Conservation (phyloP, 2,329 filamentous ascomycete species). For the Sordariomycetes sp. region DNA sequence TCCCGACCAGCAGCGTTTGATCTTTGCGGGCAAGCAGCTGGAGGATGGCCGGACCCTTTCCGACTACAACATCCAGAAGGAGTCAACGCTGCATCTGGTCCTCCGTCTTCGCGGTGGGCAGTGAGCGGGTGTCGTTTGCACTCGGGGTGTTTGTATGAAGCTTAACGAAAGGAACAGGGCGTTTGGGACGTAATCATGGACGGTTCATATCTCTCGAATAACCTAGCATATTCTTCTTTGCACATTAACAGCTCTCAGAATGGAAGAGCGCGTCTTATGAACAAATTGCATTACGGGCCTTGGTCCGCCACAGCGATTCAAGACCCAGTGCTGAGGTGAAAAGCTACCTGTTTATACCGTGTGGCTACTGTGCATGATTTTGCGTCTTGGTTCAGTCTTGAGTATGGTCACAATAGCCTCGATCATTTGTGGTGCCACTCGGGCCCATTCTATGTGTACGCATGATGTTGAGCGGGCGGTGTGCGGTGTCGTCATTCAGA, state of each 20-base stretch:
- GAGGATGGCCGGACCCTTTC: conserved; percentile 83
- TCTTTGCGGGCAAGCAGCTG: conserved; percentile 87
- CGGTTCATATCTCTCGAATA: neutral
- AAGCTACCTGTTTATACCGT: too few relatives aligned
- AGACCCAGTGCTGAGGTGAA: too few relatives aligned
- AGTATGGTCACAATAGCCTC: too few relatives aligned
- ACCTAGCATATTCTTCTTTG: neutral
- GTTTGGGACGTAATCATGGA: neutral
- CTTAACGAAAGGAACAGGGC: neutral
- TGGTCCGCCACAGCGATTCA: neutral
- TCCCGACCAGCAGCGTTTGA: conserved; percentile 85
- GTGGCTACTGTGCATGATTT: too few relatives aligned
- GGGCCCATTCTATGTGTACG: too few relatives aligned
- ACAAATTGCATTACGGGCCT: neutral
- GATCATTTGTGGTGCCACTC: too few relatives aligned
- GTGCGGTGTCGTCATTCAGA: too few relatives aligned
- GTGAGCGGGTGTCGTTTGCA: neutral
- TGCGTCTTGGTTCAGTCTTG: too few relatives aligned
- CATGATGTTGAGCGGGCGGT: too few relatives aligned
- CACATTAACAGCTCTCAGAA: neutral
- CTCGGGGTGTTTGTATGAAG: conserved; percentile 1
- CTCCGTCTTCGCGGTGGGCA: conserved; percentile 64
- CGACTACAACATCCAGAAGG: conserved; percentile 97
- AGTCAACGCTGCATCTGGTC: conserved; percentile 69
- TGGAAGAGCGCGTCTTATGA: neutral